Base-by-base conservation (phyloP, 306 rosid species). In the Sicyos edulis region DNA sequence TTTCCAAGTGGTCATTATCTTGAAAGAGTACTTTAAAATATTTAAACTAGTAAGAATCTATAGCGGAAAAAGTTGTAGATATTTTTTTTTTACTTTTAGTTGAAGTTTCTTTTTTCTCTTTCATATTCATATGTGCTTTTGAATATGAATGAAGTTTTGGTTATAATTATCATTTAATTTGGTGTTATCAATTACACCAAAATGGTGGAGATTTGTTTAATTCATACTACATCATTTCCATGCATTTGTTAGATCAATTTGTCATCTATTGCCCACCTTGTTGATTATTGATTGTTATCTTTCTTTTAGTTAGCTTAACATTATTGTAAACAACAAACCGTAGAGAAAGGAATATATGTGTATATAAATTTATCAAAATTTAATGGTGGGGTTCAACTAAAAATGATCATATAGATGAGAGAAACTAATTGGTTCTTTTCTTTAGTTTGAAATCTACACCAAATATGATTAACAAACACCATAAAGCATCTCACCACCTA, bases 191-290 rank as follows among this genome's bases (percentile, higher is more conserved):
- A 51, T 58, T 22, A 24, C 44, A 59, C 65, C 65, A 26, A 59
- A 26, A 7, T 61, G 7, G 13, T 61, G 16, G 21, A 61, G 21
- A 32, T 61, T 32, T 60, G 10, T 65, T 42, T 16, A 66, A 45
- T 20, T 19, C 5, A 0, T 6, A 42, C 8, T 20, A 44, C 54
- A 68, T 49, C 7, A 47, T 24, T 22, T 14, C 42, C 73, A 49
- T 68, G 57, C 44, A 49, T 32, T 32, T 32, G 37, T 66, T 68
- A 32, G 6, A 22, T 63, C 26, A 40, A 68, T 7, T 49, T 49
- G 57, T 21, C 72, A 22, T 68, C 50, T 19, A 68, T 68, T 68
- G 50, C 72, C 72, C 21, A 66, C 72, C 55, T 45, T 47, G 40
- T 66, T 22, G n/a, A 40, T 65, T 17, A 9, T 42, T 44, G 53